Base-by-base conservation (phyloP, 1,284 basidiomycete genomes). In the Heliocybe sulcata region DNA sequence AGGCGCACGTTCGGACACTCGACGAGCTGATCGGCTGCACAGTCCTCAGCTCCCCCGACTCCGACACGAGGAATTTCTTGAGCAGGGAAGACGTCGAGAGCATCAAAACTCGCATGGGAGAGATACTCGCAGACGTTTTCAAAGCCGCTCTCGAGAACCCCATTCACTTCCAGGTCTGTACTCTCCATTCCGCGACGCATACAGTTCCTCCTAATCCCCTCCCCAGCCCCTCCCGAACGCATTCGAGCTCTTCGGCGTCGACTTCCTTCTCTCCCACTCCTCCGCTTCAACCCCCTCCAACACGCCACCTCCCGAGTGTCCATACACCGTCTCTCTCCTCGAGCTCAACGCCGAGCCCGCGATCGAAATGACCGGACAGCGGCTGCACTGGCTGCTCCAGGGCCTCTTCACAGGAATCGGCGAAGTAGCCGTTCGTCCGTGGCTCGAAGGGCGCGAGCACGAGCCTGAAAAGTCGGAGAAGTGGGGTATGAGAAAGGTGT, bases 321-420 rank as follows among this genome's bases (percentile, higher is more conserved):
- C 47, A n/a, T 49, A 29, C 23, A 25, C 23, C 16, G 85, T 93
- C 2, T 87, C 88, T 57, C 72, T 98, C 2, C 77, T 98, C 26
- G 96, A 98, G 68, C 79, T 97, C 65, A 98, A 98, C 67, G 87
- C 95, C 20, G 95, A 97, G 62, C 96, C 96, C 1, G 96, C 98
- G 54, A 98, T 98, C 60, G 91, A 95, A 63, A 82, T 98, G 59
- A 95, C 92, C 0, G 97, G 96, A 0, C 77, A 83, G n/a, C 79
- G 90, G 38, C 73, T 98, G 45, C 80, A 81, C 3, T 87, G 86
- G 80, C 83, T 94, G 47, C 72, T 94, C 47, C 81, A 90, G 59
- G 86, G 90, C 57, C 76, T 98, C 54, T 97, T 97, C 71, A 73
- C 75, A 48, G 78, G 82, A 0, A 90, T 92, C 14, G 83, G 82